These are phyloP conservation scores for Dothideomycetidae sp. DNA, from an alignment of 2,329 filamentous ascomycete genomes.

Conservation along the genomic window DNA sequence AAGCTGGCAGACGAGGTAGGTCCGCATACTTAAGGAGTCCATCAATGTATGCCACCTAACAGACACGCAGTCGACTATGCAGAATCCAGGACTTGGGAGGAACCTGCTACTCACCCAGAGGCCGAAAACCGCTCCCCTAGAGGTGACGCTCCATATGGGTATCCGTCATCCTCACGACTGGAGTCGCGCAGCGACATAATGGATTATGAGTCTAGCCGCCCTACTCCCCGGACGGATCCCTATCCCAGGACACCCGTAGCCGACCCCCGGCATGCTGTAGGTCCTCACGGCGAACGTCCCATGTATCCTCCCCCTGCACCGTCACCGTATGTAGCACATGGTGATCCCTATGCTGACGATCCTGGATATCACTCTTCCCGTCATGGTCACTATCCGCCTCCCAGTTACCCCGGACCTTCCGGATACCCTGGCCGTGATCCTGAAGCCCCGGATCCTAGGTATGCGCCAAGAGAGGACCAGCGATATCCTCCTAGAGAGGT, in stretches of 20 bases:
- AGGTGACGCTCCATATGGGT: constrained; percentile 19
- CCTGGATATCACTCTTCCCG: constrained; percentile 6
- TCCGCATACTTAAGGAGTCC: too few relatives aligned
- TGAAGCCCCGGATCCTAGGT: constrained; percentile 9
- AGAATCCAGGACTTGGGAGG: constrained; percentile 29
- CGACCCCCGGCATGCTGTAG: constrained; percentile 15
- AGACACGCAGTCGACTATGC: constrained; percentile 30
- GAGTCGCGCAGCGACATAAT: constrained; percentile 8
- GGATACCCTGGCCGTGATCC: constrained; percentile 4
- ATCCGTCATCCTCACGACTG: constrained; percentile 6
- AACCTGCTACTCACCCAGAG: constrained; percentile 22
- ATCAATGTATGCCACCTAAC: too few relatives aligned
- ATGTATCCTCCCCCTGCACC: constrained; percentile 15
- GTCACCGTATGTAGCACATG: constrained; percentile 21
- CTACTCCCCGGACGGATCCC: constrained; percentile 1
- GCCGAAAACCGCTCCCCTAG: constrained; percentile 16
- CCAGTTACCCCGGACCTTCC: constrained; percentile 5
- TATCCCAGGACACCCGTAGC: constrained; percentile 3
- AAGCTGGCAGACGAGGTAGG: constrained; percentile 32
- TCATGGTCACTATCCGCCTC: constrained; percentile 2
- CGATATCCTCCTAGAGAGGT: constrained; percentile 5
- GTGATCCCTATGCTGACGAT: constrained; percentile 21
- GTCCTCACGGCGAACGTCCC: constrained; percentile 4
- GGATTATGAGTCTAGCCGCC: not conserved
- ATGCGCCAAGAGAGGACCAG: constrained; percentile 4